Evolutionary conservation across 352 stramenopile species (phyloP).

Genomic region (Blastocystis sp.): DNA sequence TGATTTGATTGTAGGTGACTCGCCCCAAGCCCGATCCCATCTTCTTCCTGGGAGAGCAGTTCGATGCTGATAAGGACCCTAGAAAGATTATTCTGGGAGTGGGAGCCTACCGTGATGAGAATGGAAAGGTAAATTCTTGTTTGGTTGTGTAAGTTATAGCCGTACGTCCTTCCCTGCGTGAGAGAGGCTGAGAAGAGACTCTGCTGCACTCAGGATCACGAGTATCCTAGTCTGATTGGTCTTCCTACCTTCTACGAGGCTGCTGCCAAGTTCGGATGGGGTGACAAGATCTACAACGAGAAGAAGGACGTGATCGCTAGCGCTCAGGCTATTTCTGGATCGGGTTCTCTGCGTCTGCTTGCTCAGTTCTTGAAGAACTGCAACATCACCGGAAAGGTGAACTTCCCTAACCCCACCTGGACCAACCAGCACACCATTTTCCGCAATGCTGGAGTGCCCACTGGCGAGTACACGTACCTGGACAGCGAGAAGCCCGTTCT

Average conservation of each 20-base stretch:
- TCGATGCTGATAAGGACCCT: constrained; percentile 73
- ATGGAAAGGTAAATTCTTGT: constrained; percentile 65
- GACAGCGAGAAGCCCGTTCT: constrained; percentile 68
- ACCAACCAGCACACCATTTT: constrained; percentile 93
- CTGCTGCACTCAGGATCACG: constrained; percentile 82
- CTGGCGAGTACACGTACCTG: constrained; percentile 76
- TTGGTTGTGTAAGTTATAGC: neutral
- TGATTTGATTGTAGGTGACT: constrained; percentile 1
- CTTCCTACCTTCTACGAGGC: constrained; percentile 84
- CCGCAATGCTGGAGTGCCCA: constrained; percentile 70
- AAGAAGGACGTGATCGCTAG: constrained; percentile 78
- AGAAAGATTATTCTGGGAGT: constrained; percentile 91
- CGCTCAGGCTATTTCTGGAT: constrained; percentile 86
- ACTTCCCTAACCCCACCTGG: constrained; percentile 96
- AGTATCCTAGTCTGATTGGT: constrained; percentile 87
- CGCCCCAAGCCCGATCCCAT: constrained; percentile 60
- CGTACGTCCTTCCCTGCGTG: constrained; percentile 64
- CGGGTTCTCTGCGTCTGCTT: constrained; percentile 85
- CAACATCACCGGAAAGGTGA: constrained; percentile 68
- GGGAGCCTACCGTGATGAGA: constrained; percentile 88
- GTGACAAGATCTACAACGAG: constrained; percentile 78
- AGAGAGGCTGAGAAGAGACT: constrained; percentile 86
- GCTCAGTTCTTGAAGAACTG: constrained; percentile 85
- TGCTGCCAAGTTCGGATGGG: constrained; percentile 85
- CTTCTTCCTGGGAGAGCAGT: constrained; percentile 63